phyloP scores from a whole-genome alignment of 371 early-diverging fungal genomes.

The Mucor indicus region DNA sequence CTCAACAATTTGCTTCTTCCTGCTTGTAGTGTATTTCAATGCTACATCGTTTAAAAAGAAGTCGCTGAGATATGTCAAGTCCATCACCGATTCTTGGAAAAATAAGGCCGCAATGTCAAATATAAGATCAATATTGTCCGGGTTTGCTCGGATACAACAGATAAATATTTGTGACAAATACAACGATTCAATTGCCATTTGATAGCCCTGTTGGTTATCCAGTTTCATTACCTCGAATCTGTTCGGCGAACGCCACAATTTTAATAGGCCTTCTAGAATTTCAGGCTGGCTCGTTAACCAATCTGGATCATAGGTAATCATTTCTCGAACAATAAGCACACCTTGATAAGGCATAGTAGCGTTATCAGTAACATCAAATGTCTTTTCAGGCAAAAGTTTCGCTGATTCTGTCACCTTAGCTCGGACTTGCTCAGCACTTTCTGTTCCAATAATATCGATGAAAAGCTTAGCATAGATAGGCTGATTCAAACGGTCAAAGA shows the following conservation, averaged over 20 bases:
- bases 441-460: constrained; percentile 62
- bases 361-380: constrained; percentile 36
- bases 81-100: constrained; percentile 67
- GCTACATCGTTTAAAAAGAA: constrained; percentile 73
- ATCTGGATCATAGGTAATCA: constrained; percentile 52
- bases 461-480: constrained; percentile 65
- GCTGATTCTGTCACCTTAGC: constrained; percentile 65
- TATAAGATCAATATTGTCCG: constrained; percentile 64
- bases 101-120: constrained; percentile 77
- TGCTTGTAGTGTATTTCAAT: constrained; percentile 46
- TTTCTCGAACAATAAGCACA: constrained; percentile 60
- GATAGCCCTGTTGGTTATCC: constrained; percentile 51
- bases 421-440: constrained; percentile 67
- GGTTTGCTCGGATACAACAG: constrained; percentile 54
- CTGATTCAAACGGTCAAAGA: constrained; percentile 69
- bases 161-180: constrained; percentile 53
- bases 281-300: constrained; percentile 55
- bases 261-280: constrained; percentile 54
- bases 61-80: constrained; percentile 54
- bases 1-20: constrained; percentile 66
- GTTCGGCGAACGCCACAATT: constrained; percentile 57
- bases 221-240: constrained; percentile 48
- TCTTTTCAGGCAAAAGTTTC: constrained; percentile 53
- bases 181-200: constrained; percentile 53
- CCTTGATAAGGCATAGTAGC: constrained; percentile 54